These are phyloP conservation scores for Casuarina cunninghamiana DNA, from an alignment of 306 rosid species.

Conservation along the genomic window DNA sequence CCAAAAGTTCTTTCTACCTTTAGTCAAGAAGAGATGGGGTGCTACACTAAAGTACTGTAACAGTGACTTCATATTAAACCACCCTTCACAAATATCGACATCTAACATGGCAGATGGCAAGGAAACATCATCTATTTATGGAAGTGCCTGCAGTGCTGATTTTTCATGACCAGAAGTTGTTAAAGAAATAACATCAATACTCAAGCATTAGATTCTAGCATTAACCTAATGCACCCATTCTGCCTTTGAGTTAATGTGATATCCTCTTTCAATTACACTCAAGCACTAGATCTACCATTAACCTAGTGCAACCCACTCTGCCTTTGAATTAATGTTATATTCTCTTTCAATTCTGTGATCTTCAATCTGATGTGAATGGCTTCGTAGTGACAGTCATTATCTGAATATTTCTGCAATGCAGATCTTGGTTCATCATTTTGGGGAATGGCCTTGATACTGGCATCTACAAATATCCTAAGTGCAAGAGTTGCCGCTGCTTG, in stretches of 20 bases:
- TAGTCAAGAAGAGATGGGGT: not conserved
- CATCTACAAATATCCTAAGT: constrained; percentile 74
- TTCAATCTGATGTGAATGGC: constrained; percentile 23
- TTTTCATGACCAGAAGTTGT: constrained; percentile 9
- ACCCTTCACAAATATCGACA: not conserved
- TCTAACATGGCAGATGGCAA: not conserved
- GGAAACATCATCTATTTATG: not conserved
- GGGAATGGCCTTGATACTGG: constrained; percentile 96
- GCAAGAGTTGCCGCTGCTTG: constrained; percentile 96
- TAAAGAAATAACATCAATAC: not conserved
- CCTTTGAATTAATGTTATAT: not conserved
- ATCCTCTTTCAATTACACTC: not conserved
- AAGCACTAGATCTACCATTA: not conserved
- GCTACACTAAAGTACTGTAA: not conserved
- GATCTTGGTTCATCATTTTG: constrained; percentile 98
- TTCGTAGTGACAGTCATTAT: constrained; percentile 27
- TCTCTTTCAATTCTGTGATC: not conserved
- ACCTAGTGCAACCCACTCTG: not conserved
- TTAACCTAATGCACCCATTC: not conserved
- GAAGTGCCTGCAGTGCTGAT: constrained; percentile 20
- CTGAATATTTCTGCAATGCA: constrained; percentile 28
- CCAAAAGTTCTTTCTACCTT: not conserved
- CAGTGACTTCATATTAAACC: not conserved
- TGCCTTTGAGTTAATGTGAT: not conserved
- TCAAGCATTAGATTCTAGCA: not conserved